Evolutionary conservation across 305 asterid species (phyloP).

Genomic region (Fraxinus platypoda): DNA sequence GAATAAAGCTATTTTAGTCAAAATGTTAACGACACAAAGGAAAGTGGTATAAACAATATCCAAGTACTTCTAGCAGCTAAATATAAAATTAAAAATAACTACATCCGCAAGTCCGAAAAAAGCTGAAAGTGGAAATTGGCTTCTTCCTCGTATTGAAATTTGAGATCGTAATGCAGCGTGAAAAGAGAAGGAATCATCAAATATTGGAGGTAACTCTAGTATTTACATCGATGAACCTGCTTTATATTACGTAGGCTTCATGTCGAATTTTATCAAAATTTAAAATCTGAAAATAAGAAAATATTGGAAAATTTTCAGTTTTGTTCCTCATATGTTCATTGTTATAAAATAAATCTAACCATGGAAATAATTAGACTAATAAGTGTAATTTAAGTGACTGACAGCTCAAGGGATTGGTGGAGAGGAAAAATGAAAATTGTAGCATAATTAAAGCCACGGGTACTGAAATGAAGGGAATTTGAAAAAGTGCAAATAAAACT

Average conservation of each 20-base stretch:
- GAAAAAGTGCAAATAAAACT: slow-evolving; percentile 32
- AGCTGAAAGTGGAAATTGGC: not conserved
- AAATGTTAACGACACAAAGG: not conserved
- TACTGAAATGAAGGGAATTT: slow-evolving; percentile 25
- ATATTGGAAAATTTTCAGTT: not conserved
- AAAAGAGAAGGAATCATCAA: not conserved
- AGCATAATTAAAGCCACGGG: slow-evolving; percentile 30
- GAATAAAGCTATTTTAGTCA: slow-evolving; percentile 16
- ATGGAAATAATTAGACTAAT: not conserved
- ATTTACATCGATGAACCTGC: not conserved
- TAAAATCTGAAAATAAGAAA: not conserved
- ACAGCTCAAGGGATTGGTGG: slow-evolving; percentile 18
- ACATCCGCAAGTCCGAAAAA: not conserved
- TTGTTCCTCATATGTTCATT: not conserved
- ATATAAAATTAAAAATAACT: not conserved
- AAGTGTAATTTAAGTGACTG: slow-evolving; percentile 16
- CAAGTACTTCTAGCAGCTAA: not conserved
- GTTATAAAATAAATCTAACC: not conserved
- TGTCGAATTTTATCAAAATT: not conserved
- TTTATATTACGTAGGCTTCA: not conserved
- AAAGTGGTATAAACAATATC: not conserved
- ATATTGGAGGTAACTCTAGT: not conserved
- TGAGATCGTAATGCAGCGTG: not conserved
- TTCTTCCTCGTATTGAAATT: not conserved
- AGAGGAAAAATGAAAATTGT: slow-evolving; percentile 22